Evolutionary conservation across 805 yeast genomes (phyloP), one percentile per base, ranked within the genome.

Genomic region (Lipomyces yamadae): DNA sequence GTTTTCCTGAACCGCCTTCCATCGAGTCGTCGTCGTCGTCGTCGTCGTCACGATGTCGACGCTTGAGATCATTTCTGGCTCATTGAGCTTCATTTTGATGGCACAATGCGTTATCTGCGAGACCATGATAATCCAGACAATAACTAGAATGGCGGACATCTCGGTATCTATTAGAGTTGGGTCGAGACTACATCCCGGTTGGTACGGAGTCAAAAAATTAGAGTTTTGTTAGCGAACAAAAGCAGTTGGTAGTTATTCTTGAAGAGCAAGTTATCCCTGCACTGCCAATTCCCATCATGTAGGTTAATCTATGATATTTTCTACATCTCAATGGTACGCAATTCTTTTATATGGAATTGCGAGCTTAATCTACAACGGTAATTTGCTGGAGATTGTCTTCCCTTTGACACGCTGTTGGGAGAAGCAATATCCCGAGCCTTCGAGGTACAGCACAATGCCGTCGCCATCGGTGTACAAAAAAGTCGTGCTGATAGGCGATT

Each of bases 401-500:
- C 2, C 48, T 7, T 15, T 24, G 24, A 42, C 48, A 6, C 24
- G 48, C 3, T 10, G 48, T 15, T 42, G 1, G 48, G 3, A 42
- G 3, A 24, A 18, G 24, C 18, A 42, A 15, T n/a, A 42, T 42
- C 24, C 48, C 8, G 3, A 42, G 24, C 8, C 2, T 24, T 42
- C 48, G 48, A 42, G 24, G 2, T 15, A n/a, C 48, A n/a, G 24
- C 48, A 42, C 48, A 11, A 42, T 42, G 48, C 24, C 48, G 48
- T 10, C 18, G 15, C 18, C n/a, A 3, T 6, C 48, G 7, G 48
- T 4, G 37, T 76, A 70, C 24, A 83, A 63, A 7, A 88, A 88
- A 10, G 79, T 74, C 42, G 84, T 75, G 1, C 69, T 70, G 10
- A 83, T 63, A 3, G 80, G 81, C 64, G 39, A 81, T 64, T 77